Evolutionary conservation across 2,329 filamentous ascomycete genomes (phyloP), one percentile per base, ranked within the genome.

Genomic region (Periconia sp.): DNA sequence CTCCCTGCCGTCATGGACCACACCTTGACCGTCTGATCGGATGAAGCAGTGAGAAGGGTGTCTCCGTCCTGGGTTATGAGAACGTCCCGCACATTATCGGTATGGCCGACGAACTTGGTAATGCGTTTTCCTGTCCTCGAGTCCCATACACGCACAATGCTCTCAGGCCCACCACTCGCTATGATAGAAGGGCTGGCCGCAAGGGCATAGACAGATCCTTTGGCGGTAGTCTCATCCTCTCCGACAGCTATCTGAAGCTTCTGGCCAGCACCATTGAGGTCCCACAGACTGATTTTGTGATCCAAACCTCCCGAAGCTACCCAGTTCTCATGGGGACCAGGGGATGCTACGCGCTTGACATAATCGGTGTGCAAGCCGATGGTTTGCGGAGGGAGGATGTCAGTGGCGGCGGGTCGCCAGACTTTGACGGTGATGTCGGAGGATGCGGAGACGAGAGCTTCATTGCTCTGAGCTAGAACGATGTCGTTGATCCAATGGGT

Each of bases 401-500:
- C 83, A 52, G 84, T 79, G 45, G 84, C 84, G 15, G 81, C 77
- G 20, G 93, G 93, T 52, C 92, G 85, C 94, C 92, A 97, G 65
- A 96, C 78, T 74, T 96, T 94, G 70, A 97, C 92, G 9, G 91
- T 92, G 56, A 94, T 86, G 72, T 97, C 92, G n/a, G 92, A 96
- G 5, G 92, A 96, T 18, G 90, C 92, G 10, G 92, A 95, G 31
- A 96, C 88, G 46, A 97, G 81, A 19, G 90, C 89, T 17, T 85
- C 81, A 66, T 92, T 91, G 66, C 87, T 85, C 69, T 92, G 85
- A 8, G 89, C 89, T 50, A 96, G 83, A 19, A 87, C 85, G 58
- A 97, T 90, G 73, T 96, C 92, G 76, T 96, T 97, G 77, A 97
- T 88, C 92, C 92, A 97, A 74, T 96, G 91, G 47, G 91, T 96